Evolutionary conservation across 345 rosid genomes (phyloP), one percentile per base, ranked within the genome.

Genomic region (Hibiscus trionum): DNA sequence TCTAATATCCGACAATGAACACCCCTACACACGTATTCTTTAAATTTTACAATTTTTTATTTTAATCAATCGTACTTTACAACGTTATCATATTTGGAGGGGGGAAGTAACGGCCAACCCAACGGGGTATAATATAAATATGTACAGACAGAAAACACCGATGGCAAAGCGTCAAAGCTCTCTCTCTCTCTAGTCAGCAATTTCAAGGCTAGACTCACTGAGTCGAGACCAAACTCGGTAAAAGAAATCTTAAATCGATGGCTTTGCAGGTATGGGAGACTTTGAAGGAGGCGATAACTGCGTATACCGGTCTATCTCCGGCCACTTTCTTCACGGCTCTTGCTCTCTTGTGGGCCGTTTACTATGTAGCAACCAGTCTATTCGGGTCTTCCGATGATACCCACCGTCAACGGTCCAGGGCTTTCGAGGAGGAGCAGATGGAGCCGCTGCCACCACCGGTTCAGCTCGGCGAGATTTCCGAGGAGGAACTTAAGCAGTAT

Each of bases 291-390:
- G 90, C 97, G 12, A 89, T 93, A 52, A 79, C 86, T 26, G 86
- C 79, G 27, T 96, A 96, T 88, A 93, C 98, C 1, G 97, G 99
- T 62, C 85, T 91, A 35, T 89, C 98, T 56, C 97, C 98, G 46
- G 80, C 93, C 0, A 74, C 88, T 37, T 86, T 96, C 86, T 93
- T 93, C 74, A 88, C 98, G 14, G 75, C 85, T 19, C 76, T 91
- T 11, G 98, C 95, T 69, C 78, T 96, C 29, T 82, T 80, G 4
- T 78, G 86, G 77, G 96, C 96, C 52, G 62, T 86, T 37, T 96
- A 91, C 89, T 83, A 96, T 44, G 85, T 85, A 37, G 63, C 88
- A 5, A 85, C 97, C 15, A 87, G 87, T 44, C 75, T 90, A 29
- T 91, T 91, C 26, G 91, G 84, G 4, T 77, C 91, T 5, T 79